Conservation (phyloP, 2,329 filamentous ascomycete species). For the Colletotrichum costaricense region DNA sequence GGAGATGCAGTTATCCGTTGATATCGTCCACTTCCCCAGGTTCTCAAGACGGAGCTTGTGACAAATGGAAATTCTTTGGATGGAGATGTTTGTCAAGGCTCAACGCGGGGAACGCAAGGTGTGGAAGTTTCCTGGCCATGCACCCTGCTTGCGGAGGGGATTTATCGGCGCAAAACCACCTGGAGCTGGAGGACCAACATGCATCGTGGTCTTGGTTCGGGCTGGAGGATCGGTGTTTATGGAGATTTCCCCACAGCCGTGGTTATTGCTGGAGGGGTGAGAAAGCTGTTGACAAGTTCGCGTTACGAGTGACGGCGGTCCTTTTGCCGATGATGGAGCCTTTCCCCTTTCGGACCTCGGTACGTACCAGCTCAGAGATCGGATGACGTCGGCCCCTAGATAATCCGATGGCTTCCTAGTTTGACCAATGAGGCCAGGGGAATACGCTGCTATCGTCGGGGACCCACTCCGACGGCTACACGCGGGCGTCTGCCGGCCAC, state of each 20-base stretch:
- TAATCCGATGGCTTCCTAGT: not conserved
- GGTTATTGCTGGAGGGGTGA: not conserved
- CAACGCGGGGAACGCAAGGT: constrained; percentile 22
- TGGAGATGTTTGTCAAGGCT: not conserved
- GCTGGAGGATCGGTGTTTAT: constrained; percentile 11
- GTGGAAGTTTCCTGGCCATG: not conserved
- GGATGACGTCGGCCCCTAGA: not conserved
- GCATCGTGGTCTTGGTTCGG: not conserved
- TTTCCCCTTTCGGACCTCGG: not conserved
- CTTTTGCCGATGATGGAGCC: constrained; percentile 13
- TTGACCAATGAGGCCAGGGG: not conserved
- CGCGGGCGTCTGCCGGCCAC: not conserved
- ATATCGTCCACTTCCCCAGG: constrained; percentile 7
- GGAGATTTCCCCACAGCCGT: not conserved
- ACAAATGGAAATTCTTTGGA: constrained; percentile 18
- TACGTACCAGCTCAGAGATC: not conserved
- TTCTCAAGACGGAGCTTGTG: constrained; percentile 18
- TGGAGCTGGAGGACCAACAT: not conserved
- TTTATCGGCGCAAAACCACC: not conserved
- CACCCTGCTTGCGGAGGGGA: not conserved
- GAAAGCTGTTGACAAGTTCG: not conserved
- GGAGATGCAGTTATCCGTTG: not conserved
- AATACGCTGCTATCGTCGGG: constrained; percentile 4
- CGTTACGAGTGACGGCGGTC: not conserved
- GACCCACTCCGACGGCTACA: constrained; percentile 32